Evolutionary conservation across 257 asterid species (phyloP), one percentile per base, ranked within the genome.

Genomic region (Rehmannia glutinosa): DNA sequence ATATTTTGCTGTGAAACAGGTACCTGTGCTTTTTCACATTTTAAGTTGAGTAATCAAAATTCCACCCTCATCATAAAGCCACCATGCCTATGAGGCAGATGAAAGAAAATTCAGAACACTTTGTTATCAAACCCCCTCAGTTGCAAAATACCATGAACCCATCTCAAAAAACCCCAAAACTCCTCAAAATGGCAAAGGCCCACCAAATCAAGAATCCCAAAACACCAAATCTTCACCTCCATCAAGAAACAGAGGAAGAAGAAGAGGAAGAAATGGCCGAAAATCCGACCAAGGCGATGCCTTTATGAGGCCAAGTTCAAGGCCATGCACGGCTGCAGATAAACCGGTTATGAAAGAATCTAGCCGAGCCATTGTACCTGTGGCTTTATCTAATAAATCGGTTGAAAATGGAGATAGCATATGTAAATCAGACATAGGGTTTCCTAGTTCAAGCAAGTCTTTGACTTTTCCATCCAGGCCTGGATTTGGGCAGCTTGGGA

Each of bases 401-500:
- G 62, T 30, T 52, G 70, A 50, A 19, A 71, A 72, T 61, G 82
- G 62, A 42, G 65, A 41, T 63, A 51, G 42, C 64, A 67, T 61
- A 17, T 63, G 83, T 65, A 79, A 75, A 61, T 21, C 73, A 13
- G 81, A 66, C 24, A 50, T 73, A 51, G 78, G 83, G 0, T 91
- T 81, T 73, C 90, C 96, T 64, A 64, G 82, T 68, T 87, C 99
- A 38, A 88, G 90, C 82, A 94, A 94, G 78, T 72, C 92, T 45
- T 55, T 87, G 84, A 80, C 80, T 62, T 94, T 91, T 71, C 84
- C 98, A 1, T 72, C 84, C 27, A 77, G 99, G 78, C 99, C 99
- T 4, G 98, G 97, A 2, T 94, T 73, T 66, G 99, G 99, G 59
- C 92, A 86, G 70, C 83, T 88, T 4, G 99, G 99, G 77, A 84